phyloP scores from a whole-genome alignment of 1,284 basidiomycete species.

The Boletus semigastroideus region DNA sequence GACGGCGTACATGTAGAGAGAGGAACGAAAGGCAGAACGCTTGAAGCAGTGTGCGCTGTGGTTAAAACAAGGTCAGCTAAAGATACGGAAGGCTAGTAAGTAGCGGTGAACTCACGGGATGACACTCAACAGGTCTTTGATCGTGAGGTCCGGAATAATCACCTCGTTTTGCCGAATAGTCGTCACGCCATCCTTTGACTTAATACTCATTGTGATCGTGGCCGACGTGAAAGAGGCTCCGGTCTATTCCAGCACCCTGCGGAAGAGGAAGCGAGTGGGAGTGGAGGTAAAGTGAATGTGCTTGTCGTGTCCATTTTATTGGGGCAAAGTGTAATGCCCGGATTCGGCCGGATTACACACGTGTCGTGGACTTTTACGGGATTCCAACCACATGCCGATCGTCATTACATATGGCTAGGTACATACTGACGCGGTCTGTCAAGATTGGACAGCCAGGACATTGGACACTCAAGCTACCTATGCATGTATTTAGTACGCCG shows the following conservation, averaged over 20 bases:
- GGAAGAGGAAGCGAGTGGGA: background rate
- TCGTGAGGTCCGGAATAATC: conserved; percentile 76
- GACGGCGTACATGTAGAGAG: conserved; percentile 67
- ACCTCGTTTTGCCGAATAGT: conserved; percentile 61
- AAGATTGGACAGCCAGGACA: background rate
- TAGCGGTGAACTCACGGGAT: conserved; percentile 70
- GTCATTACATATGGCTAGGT: background rate
- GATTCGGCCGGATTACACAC: conserved; percentile 25
- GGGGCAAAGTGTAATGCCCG: conserved; percentile 19
- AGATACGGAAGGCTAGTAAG: background rate
- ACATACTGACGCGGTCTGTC: no score
- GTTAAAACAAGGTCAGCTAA: background rate
- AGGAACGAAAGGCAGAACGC: conserved; percentile 85
- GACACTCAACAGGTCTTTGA: conserved; percentile 83
- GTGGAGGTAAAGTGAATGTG: background rate
- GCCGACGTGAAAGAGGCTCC: conserved; percentile 2
- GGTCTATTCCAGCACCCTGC: conserved; percentile 8
- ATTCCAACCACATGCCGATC: background rate
- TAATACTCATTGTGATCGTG: conserved; percentile 24
- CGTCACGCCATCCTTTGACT: conserved; percentile 21
- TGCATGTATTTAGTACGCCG: background rate
- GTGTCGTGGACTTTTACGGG: conserved; percentile 11
- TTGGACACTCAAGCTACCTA: background rate
- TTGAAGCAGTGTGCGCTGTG: conserved; percentile 87
- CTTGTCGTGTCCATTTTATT: conserved; percentile 20